Base-by-base conservation (phyloP, 1,139 yeast species). In the Debaryomyces fabryi region DNA sequence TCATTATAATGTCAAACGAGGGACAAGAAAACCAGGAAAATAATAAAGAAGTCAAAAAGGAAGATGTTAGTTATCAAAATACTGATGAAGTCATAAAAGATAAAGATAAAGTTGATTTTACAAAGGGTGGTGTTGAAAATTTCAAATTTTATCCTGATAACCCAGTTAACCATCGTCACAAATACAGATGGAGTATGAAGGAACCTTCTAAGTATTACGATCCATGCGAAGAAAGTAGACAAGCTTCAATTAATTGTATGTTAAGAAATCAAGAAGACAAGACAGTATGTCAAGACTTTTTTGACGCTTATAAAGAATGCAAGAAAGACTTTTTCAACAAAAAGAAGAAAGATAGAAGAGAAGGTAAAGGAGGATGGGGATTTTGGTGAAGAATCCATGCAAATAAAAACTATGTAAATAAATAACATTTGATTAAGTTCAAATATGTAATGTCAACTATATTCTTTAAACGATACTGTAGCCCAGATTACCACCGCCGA, bases 301-400 rank as follows among this genome's bases (percentile, higher is more conserved):
- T 92, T 63, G 91, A 86, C 58, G 97, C 97, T 0, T 93, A 92
- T 63, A 78, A 91, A 53, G 98, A 93, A 62, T 93, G 99, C 68
- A 85, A 87, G 60, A 84, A 84, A 62, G 96, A 87, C 59, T 92
- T 96, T 85, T 76, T 74, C 56, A 66, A 65, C 21, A 73, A 74
- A 56, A 71, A 63, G 56, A 71, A 62, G 51, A 59, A 65, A 47
- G 80, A 76, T 52, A 67, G 64, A 51, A 55, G 57, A 24, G 67
- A 68, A 39, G 80, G 81, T 0, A 68, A 63, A 52, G 71, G 72
- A 32, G 81, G 81, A 7, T 76, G 81, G 81, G 79, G 79, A 4
- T 63, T 66, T 53, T 75, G 75, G 75, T 68, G 51, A 50, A 18
- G 13, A 8, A 15, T 29, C 15, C 32, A 21, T 46, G 30, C 24